Base-by-base conservation (phyloP, 2,329 filamentous ascomycete genomes). In the Claviceps paspali region DNA sequence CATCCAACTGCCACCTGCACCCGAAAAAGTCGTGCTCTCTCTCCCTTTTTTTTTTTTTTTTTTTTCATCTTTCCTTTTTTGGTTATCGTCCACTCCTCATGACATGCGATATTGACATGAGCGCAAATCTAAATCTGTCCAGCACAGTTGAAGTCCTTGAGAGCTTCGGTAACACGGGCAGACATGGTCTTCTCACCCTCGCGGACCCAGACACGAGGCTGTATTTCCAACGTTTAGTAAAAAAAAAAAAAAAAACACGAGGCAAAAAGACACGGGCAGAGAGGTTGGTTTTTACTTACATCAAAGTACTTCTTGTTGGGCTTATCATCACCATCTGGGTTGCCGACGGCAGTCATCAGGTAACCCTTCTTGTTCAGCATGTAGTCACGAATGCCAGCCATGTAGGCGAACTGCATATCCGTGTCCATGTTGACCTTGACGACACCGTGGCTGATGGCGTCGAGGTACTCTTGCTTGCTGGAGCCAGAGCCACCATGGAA, bases 361-460 rank as follows among this genome's bases (percentile, higher is more conserved):
- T 96, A 98, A 53, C 94, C 88, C 68, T 93, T 87, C 76, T 95
- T 95, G 61, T 76, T 82, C 55, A 85, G 63, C 59, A 96, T 73
- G 71, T 86, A 98, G 68, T 98, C 88, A 47, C 91, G 83, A 68
- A 96, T 82, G 66, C 91, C 91, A 44, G 67, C 67, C 49, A 91
- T 73, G 74, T 96, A 98, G 42, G 88, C 87, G 63, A 78, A 93
- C 72, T 96, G 88, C 65, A 96, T 75, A 59, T 98, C 91, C 35
- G 91, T 98, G 67, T 98, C 91, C 53, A 98, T 72, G 72, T 98
- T 98, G 67, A 98, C 91, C 80, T 98, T 98, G 69, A 95, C 81
- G 51, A 98, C 88, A 71, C 91, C 91, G 64, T 88, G 82, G 58
- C 68, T 67, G 63, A 95, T 95, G 57, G 87, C 88, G 52, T 85